A percentile compares a stretch with the other conserved stretches of the same genome.
phyloP scores from a whole-genome alignment of 192 early-diverging fungal species.

The Gamsiella multidivaricata region DNA sequence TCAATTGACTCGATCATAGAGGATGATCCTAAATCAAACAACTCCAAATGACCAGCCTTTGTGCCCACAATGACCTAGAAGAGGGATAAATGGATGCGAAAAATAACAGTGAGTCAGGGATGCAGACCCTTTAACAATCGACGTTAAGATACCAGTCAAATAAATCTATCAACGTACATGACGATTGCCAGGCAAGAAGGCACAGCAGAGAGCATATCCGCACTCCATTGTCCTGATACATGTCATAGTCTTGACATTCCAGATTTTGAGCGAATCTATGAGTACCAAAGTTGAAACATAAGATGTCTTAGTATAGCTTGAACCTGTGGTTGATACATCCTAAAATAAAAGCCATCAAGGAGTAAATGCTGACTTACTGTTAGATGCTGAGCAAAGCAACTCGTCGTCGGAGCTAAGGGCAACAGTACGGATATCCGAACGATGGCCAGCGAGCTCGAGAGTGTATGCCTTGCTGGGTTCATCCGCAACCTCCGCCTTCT shows the following conservation, averaged over 20 bases:
- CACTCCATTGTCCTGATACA: constrained; percentile 93
- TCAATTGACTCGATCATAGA: constrained; percentile 87
- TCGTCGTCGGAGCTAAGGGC: constrained; percentile 92
- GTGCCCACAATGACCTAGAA: constrained; percentile 91
- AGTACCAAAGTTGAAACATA: not conserved
- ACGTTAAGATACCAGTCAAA: no score
- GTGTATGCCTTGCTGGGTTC: constrained; percentile 75
- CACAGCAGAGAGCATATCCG: constrained; percentile 91
- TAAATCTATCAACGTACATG: constrained; percentile 57
- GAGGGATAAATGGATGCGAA: not conserved
- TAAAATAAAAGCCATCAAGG: not conserved
- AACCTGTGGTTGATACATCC: not conserved
- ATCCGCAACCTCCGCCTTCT: constrained; percentile 71
- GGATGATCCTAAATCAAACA: constrained; percentile 91
- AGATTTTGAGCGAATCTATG: constrained; percentile 83
- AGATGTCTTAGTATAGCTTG: not conserved
- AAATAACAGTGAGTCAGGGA: not conserved
- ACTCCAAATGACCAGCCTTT: constrained; percentile 87
- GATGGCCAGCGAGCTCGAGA: constrained; percentile 89
- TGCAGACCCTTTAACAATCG: no score
- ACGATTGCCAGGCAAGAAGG: constrained; percentile 93
- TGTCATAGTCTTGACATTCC: constrained; percentile 84
- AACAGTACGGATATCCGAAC: constrained; percentile 89
- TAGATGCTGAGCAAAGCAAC: constrained; percentile 87
- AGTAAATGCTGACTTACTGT: constrained; percentile 57